Evolutionary conservation across 306 rosid genomes (phyloP).

Genomic region (Trichosanthes cucumerina): DNA sequence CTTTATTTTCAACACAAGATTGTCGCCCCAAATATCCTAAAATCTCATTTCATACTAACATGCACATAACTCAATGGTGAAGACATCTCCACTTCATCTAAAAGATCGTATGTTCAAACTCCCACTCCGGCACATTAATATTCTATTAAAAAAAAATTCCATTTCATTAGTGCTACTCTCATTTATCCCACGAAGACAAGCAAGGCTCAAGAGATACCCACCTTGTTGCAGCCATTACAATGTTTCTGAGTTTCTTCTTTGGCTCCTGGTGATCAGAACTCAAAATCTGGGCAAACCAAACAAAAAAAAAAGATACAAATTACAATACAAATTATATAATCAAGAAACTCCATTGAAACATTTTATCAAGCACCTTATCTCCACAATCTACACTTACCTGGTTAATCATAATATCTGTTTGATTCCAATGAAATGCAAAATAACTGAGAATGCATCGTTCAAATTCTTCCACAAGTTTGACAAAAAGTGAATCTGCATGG

Average conservation of each 20-base stretch:
- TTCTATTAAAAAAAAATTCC: too few species aligned
- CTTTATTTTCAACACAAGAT: too few species aligned
- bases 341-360: background rate
- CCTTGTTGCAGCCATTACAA: conserved; percentile 97
- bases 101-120: too few species aligned
- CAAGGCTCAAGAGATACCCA: conserved; percentile 12
- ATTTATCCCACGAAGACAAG: background rate
- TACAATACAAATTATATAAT: background rate
- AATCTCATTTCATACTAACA: too few species aligned
- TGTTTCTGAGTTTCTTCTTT: conserved; percentile 57
- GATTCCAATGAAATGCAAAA: conserved; percentile 88
- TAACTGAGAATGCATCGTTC: conserved; percentile 97
- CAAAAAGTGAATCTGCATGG: conserved; percentile 74
- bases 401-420: conserved; percentile 62
- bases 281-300: conserved; percentile 38
- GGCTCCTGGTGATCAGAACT: conserved; percentile 69
- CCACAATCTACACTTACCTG: conserved; percentile 36
- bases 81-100: too few species aligned
- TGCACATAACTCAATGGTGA: too few species aligned
- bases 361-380: background rate
- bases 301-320: background rate
- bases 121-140: too few species aligned
- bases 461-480: conserved; percentile 95
- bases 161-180: background rate
- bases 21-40: too few species aligned